Evolutionary conservation across 345 rosid genomes (phyloP), one percentile per base, ranked within the genome.

Genomic region (Mercurialis annua): DNA sequence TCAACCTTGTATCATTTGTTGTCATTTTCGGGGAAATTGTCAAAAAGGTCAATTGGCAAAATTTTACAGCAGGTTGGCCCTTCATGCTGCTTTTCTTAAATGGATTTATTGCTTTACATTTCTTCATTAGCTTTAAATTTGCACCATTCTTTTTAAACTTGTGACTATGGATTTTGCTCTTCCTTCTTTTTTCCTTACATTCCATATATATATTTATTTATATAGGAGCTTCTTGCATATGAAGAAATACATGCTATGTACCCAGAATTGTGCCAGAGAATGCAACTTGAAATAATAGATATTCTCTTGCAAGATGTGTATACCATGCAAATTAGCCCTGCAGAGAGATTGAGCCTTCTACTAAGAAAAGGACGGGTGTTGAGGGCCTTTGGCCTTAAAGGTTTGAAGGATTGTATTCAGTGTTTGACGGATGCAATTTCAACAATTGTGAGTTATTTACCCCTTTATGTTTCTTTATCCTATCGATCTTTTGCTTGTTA

Each of bases 11-110:
- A 80, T 74, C 61, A 77, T 65, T 66, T 81, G 77, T 71, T 93
- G 67, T 71, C 82, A 66, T 80, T 87, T 61, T 86, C 90, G 31
- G n/a, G 8, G 11, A 74, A 67, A 61, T 20, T 72, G 58, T 84
- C 91, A 46, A 70, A 73, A 65, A 71, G 76, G 66, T 68, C 80
- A 47, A 68, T 86, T 43, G 80, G 84, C 64, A 82, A 78, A 79
- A 76, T 93, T 63, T 75, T 86, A 72, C 86, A 93, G 87, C 91
- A 90, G 99, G 99, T 90, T 72, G 82, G 59, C 47, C 66, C 65
- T 71, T 31, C 48, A 4, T 24, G 29, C 2, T 26, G 53, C 59
- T 34, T 53, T 36, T 52, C 55, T 65, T 67, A 12, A 17, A 29
- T 38, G 40, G 14, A 49, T 65, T 57, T 48, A 43, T 20, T 64